Evolutionary conservation across 108 stramenopile species (phyloP).

Genomic region (Nitzschia sp.): DNA sequence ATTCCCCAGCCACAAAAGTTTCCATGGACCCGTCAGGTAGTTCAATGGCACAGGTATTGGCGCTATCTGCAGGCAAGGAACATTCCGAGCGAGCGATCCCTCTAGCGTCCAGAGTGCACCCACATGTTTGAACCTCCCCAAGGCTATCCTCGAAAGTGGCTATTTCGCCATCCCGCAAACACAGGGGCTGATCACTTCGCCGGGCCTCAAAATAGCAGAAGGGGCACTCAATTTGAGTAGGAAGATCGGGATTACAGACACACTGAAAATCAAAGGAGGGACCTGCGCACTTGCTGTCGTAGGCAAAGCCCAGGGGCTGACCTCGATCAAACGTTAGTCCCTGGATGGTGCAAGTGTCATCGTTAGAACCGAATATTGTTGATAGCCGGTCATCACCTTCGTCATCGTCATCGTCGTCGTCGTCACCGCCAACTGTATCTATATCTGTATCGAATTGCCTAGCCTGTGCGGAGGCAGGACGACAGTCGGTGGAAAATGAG

Average conservation of each 20-base stretch:
- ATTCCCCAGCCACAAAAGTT: background rate
- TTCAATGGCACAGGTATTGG: background rate
- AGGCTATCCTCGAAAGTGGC: background rate
- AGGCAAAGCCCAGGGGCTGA: background rate
- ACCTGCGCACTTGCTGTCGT: slow-evolving; percentile 3
- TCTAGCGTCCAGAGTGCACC: background rate
- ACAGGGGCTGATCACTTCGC: background rate
- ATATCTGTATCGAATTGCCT: background rate
- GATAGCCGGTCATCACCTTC: background rate
- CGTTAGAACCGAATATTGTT: background rate
- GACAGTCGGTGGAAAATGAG: slow-evolving; percentile 2
- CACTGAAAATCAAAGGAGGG: slow-evolving; percentile 7
- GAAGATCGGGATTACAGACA: slow-evolving; percentile 28
- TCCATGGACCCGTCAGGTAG: background rate
- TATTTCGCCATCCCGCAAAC: slow-evolving; percentile 5
- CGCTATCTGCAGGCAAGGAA: background rate
- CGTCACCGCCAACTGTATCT: background rate
- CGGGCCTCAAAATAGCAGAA: slow-evolving; percentile 6
- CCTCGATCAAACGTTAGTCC: slow-evolving; percentile 11
- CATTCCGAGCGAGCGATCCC: background rate
- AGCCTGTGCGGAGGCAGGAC: background rate
- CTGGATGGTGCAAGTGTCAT: background rate
- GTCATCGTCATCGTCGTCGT: background rate
- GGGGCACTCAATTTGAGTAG: slow-evolving; percentile 20
- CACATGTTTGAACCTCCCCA: background rate